Conservation (phyloP, 202 grass and related monocot species). For the Alloteropsis angusta region DNA sequence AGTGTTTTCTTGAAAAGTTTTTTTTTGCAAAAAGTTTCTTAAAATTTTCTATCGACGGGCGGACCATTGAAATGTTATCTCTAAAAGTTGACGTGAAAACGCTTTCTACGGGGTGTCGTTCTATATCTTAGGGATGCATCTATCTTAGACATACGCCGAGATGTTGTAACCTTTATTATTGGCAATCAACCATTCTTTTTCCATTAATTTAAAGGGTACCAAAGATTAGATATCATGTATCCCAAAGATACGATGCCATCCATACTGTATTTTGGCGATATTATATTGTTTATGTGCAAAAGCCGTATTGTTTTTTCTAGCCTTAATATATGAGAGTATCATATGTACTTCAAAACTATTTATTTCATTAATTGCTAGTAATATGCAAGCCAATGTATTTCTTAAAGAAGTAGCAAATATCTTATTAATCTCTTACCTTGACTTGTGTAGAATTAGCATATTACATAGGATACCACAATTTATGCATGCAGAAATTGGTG, state of each 20-base stretch:
- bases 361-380: neutral
- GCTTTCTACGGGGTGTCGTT: no score
- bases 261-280: neutral
- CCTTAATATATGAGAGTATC: neutral
- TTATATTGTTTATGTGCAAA: neutral
- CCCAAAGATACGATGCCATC: neutral
- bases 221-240: neutral
- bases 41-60: no score
- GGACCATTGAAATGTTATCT: no score
- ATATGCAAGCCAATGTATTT: neutral
- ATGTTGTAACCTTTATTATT: neutral
- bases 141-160: no score
- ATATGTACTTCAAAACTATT: neutral
- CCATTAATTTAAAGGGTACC: neutral
- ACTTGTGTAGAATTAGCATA: neutral
- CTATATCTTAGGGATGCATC: no score
- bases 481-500: neutral
- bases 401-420: neutral
- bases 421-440: neutral
- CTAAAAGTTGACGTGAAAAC: no score
- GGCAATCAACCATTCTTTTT: neutral
- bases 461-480: neutral
- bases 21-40: no score
- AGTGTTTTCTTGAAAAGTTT: no score
- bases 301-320: neutral